Conservation (phyloP, 2,329 filamentous ascomycete species). For the Sordariomycetes sp. region DNA sequence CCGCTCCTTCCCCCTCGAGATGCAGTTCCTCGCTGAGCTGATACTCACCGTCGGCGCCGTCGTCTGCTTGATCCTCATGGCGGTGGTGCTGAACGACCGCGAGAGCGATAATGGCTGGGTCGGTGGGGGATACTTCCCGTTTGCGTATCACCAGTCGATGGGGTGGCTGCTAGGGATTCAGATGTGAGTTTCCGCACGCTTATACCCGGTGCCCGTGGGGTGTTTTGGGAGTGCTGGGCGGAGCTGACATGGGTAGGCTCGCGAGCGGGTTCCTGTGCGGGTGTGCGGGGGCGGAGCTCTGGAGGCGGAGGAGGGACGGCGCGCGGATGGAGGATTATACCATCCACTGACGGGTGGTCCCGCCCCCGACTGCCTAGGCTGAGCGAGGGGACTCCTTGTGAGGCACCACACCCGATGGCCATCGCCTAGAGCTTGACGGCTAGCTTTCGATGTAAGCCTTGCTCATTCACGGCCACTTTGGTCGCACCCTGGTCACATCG, state of each 20-base stretch:
- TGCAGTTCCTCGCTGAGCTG: neutral
- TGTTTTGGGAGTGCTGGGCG: neutral
- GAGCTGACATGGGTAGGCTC: neutral
- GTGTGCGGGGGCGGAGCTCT: neutral
- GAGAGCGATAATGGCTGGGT: neutral
- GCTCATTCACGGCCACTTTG: too few relatives aligned
- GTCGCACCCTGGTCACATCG: too few relatives aligned
- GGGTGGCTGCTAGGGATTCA: constrained; percentile 1
- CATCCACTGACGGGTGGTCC: neutral
- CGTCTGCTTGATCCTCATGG: constrained; percentile 1
- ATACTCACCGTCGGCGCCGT: neutral
- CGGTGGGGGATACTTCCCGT: neutral
- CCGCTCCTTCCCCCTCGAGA: neutral
- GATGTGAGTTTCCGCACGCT: neutral
- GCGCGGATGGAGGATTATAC: neutral
- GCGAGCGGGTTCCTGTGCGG: neutral
- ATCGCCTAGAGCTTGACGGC: too few relatives aligned
- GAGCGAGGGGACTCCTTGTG: too few relatives aligned
- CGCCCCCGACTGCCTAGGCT: too few relatives aligned
- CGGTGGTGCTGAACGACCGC: neutral
- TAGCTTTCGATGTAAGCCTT: too few relatives aligned
- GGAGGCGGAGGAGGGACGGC: neutral
- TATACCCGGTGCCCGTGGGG: neutral
- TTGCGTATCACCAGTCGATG: neutral
- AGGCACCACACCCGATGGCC: too few relatives aligned